These are phyloP conservation scores for Batkoa obscura DNA, from an alignment of 371 early-diverging fungal species.

Conservation along the genomic window DNA sequence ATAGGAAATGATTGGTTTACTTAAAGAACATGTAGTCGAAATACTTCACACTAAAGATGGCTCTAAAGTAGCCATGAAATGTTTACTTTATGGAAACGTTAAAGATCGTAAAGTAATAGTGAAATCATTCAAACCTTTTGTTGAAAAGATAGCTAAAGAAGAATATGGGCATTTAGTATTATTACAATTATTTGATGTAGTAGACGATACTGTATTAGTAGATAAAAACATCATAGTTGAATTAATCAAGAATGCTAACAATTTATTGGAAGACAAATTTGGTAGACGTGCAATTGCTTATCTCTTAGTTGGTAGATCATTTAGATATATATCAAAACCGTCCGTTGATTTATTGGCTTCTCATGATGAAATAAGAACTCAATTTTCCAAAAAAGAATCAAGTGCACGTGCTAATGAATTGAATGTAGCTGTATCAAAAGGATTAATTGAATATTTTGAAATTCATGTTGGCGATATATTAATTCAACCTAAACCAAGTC, in stretches of 20 bases:
- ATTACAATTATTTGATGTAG: slow-evolving; percentile 59
- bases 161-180: slow-evolving; percentile 81
- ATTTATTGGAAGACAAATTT: slow-evolving; percentile 42
- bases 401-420: slow-evolving; percentile 38
- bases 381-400: slow-evolving; percentile 54
- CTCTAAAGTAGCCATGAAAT: slow-evolving; percentile 61
- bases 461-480: slow-evolving; percentile 26
- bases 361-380: slow-evolving; percentile 34
- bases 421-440: slow-evolving; percentile 27
- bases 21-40: slow-evolving; percentile 67
- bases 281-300: slow-evolving; percentile 56
- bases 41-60: slow-evolving; percentile 87
- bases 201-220: slow-evolving; percentile 87
- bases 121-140: slow-evolving; percentile 65
- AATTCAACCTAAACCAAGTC: slow-evolving; percentile 39
- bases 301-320: slow-evolving; percentile 48
- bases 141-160: slow-evolving; percentile 64
- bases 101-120: slow-evolving; percentile 81
- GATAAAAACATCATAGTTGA: slow-evolving; percentile 31
- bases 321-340: slow-evolving; percentile 41
- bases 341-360: slow-evolving; percentile 34
- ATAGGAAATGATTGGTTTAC: slow-evolving; percentile 42
- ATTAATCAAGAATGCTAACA: slow-evolving; percentile 26
- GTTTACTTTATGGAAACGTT: slow-evolving; percentile 48
- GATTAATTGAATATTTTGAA: slow-evolving; percentile 33